Conservation (phyloP, 1,139 yeast species). For the Debaryomyces subglobosus region DNA sequence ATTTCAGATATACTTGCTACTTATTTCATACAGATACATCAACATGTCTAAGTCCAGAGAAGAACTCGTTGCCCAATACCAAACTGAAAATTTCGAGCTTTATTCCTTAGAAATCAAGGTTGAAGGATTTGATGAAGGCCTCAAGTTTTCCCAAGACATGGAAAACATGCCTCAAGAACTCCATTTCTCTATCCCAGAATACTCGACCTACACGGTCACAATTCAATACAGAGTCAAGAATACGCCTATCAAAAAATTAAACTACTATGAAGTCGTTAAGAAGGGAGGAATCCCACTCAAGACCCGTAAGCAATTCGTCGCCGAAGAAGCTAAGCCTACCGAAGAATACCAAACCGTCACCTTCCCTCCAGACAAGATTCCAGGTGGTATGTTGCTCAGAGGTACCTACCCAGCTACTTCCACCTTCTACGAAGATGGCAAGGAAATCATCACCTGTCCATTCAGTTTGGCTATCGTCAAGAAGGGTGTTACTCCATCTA, state of each 20-base stretch:
- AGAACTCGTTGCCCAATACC: conserved; percentile 6
- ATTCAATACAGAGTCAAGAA: conserved; percentile 31
- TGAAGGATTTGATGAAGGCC: conserved; percentile 30
- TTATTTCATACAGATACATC: not conserved
- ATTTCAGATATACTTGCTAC: not conserved
- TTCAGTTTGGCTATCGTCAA: conserved; percentile 34
- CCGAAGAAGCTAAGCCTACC: conserved; percentile 24
- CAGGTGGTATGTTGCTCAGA: conserved; percentile 38
- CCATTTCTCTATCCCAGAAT: conserved; percentile 36
- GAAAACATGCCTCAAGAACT: conserved; percentile 31
- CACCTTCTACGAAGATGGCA: conserved; percentile 30
- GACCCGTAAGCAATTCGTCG: conserved; percentile 26
- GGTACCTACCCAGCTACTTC: conserved; percentile 36
- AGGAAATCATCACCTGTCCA: conserved; percentile 26
- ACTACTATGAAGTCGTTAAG: conserved; percentile 38
- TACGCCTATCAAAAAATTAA: conserved; percentile 26
- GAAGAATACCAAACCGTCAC: conserved; percentile 21
- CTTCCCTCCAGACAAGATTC: conserved; percentile 36
- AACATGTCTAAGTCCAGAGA: conserved; percentile 5
- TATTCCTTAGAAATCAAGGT: conserved; percentile 30
- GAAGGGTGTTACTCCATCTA: conserved; percentile 26
- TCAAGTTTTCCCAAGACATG: conserved; percentile 29
- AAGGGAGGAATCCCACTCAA: conserved; percentile 35
- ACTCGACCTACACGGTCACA: conserved; percentile 31
- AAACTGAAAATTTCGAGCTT: conserved; percentile 14